Base-by-base conservation (phyloP, 1,139 yeast genomes). In the Sugiyamaella neomexicana region DNA sequence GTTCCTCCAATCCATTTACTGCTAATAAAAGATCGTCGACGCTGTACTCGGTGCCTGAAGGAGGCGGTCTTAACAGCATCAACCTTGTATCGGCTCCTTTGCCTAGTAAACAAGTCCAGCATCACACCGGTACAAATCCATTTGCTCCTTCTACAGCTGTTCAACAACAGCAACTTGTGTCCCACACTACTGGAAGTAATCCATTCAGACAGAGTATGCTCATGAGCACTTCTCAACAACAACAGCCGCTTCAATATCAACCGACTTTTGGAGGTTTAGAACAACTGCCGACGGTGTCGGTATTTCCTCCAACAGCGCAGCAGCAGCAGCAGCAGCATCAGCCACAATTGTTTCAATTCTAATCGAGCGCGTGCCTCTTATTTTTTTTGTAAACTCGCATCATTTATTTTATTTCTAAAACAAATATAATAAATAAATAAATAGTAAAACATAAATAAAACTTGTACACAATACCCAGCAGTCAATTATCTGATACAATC, bases 51-150 rank as follows among this genome's bases (percentile, higher is more conserved):
- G 49, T 46, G n/a, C 48, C 59, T 10, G 56, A 53, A 49, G 41
- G 17, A 12, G 41, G 41, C n/a, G 31, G 16, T 34, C 7, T 20
- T 9, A 34, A 43, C 10, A 36, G 7, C 23, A 15, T 9, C 25
- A 43, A 8, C 8, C n/a, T 39, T 13, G n/a, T 20, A 23, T n/a
- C 49, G 23, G 16, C 32, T 12, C n/a, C 40, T 10, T 29, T 29
- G n/a, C n/a, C 34, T 20, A 20, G n/a, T 29, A 3, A 29, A 20
- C 38, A 31, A 16, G 31, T 60, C 48, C 32, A 3, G 7, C 68
- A 66, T 43, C 60, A 68, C 34, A 70, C 77, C 0, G 75, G 75
- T 12, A 72, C 81, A 2, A 83, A 83, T 63, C 88, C 88, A 36
- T 68, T 68, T 56, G 57, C 70, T 10, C 32, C 17, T 16, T 16